phyloP scores from a whole-genome alignment of 1,284 basidiomycete genomes.

The Cutaneotrichosporon mucoides region DNA sequence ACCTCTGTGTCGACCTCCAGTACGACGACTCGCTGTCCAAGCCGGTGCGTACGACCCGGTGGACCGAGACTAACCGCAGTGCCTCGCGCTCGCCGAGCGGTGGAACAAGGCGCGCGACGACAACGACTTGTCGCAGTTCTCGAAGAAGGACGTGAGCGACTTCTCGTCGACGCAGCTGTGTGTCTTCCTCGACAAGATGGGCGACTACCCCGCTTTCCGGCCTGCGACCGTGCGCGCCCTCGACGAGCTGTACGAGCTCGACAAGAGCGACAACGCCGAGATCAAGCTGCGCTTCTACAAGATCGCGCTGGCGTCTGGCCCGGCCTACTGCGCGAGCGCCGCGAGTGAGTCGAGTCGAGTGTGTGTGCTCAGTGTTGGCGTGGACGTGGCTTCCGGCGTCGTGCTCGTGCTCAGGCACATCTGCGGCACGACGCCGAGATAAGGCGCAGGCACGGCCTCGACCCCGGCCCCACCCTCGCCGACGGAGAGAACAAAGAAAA shows the following conservation, averaged over 20 bases:
- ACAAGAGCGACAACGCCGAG: constrained; percentile 50
- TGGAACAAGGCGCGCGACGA: constrained; percentile 68
- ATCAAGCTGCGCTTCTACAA: constrained; percentile 53
- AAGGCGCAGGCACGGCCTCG: too few species aligned
- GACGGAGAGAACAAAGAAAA: too few species aligned
- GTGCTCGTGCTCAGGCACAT: too few species aligned
- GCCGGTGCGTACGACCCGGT: constrained; percentile 22
- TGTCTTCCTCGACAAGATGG: constrained; percentile 53
- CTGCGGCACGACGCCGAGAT: too few species aligned
- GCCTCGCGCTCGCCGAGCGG: constrained; percentile 61
- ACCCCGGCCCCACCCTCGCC: too few species aligned
- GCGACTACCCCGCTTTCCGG: constrained; percentile 38
- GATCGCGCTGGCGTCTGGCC: constrained; percentile 51
- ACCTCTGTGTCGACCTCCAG: constrained; percentile 72
- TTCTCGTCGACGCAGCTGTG: constrained; percentile 45
- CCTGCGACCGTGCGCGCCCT: constrained; percentile 40
- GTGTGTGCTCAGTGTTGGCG: too few species aligned
- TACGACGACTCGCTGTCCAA: constrained; percentile 79
- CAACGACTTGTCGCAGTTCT: constrained; percentile 45
- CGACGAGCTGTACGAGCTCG: constrained; percentile 50
- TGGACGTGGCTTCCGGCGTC: too few species aligned
- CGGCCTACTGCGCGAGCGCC: constrained; percentile 50
- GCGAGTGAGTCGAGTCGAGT: constrained; percentile 39
- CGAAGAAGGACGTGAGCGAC: constrained; percentile 35
- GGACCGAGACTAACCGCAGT: constrained; percentile 21